A percentile compares a stretch with the other conserved stretches of the same genome.
phyloP scores from a whole-genome alignment of 2,329 filamentous ascomycete species.

The Curvularia eragrostidis region DNA sequence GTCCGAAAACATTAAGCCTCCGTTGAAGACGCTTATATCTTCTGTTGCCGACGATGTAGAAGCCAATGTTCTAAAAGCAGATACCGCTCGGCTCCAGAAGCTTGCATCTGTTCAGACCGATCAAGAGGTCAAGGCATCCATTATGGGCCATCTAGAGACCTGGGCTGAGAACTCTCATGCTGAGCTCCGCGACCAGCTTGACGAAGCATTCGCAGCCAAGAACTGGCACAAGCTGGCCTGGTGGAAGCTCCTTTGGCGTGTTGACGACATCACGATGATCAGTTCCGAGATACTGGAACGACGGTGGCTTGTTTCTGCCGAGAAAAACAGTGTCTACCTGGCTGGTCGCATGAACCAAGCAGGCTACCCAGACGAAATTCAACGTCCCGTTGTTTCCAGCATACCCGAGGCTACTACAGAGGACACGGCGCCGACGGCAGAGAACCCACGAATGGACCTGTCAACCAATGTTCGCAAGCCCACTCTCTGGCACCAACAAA shows the following conservation, averaged over 20 bases:
- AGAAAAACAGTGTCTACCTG: slow-evolving; percentile 82
- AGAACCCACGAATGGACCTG: slow-evolving; percentile 28
- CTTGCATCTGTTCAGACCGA: slow-evolving; percentile 49
- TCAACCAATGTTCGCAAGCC: slow-evolving; percentile 38
- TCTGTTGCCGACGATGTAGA: slow-evolving; percentile 68
- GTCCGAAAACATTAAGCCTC: slow-evolving; percentile 64
- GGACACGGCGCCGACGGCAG: slow-evolving; percentile 27
- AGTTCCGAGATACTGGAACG: slow-evolving; percentile 78
- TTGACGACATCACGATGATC: slow-evolving; percentile 88
- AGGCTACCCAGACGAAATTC: slow-evolving; percentile 54
- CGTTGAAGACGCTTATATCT: slow-evolving; percentile 69
- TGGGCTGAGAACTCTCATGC: slow-evolving; percentile 85
- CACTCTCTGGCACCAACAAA: slow-evolving; percentile 74
- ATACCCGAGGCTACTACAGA: slow-evolving; percentile 25
- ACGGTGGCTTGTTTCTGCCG: slow-evolving; percentile 77
- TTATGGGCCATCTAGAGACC: slow-evolving; percentile 66
- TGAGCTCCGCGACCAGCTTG: slow-evolving; percentile 81
- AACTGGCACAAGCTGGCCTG: slow-evolving; percentile 83
- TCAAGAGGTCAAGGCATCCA: slow-evolving; percentile 53
- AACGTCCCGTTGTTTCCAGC: slow-evolving; percentile 3
- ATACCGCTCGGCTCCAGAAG: slow-evolving; percentile 50
- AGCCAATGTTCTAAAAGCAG: slow-evolving; percentile 59
- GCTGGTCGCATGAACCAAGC: slow-evolving; percentile 76
- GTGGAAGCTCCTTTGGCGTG: slow-evolving; percentile 96
- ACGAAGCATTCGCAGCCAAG: slow-evolving; percentile 75